phyloP scores from a whole-genome alignment of 1,284 basidiomycete genomes.

The Microbotryum silenes-acaulis region DNA sequence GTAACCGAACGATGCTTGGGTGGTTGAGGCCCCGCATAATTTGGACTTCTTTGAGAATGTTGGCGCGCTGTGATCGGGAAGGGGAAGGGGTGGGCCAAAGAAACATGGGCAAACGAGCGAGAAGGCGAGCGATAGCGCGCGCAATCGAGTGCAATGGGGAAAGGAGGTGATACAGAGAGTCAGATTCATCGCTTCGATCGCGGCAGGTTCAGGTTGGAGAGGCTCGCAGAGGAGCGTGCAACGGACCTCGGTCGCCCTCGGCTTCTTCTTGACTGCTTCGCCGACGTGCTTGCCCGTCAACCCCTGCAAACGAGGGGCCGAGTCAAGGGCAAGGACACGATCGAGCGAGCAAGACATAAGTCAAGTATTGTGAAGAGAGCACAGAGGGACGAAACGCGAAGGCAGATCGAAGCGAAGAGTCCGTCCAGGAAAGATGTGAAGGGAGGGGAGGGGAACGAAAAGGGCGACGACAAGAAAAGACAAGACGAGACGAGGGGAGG shows the following conservation, averaged over 20 bases:
- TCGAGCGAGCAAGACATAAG: constrained; percentile 31
- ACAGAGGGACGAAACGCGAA: constrained; percentile 15
- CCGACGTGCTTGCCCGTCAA: constrained; percentile 31
- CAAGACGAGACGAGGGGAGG: neutral
- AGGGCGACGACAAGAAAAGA: neutral
- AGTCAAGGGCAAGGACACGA: constrained; percentile 11
- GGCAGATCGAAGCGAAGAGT: constrained; percentile 29
- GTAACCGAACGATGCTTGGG: constrained; percentile 78
- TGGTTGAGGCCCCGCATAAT: constrained; percentile 97
- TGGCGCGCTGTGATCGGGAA: constrained; percentile 64
- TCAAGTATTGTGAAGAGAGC: constrained; percentile 11
- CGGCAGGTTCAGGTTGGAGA: constrained; percentile 36
- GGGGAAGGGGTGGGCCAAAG: neutral
- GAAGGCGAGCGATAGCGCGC: constrained; percentile 12
- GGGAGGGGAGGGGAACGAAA: constrained; percentile 11
- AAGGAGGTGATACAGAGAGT: constrained; percentile 2
- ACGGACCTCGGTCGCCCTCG: constrained; percentile 36
- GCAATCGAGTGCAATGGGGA: constrained; percentile 5
- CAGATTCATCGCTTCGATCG: constrained; percentile 33
- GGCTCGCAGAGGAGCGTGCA: constrained; percentile 32
- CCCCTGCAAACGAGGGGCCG: constrained; percentile 5
- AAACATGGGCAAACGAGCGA: constrained; percentile 25
- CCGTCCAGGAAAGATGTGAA: constrained; percentile 32
- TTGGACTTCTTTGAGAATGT: constrained; percentile 99
- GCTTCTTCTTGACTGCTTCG: constrained; percentile 36